Base-by-base conservation (phyloP, 1,139 yeast species). In the Ogataea hybrid region DNA sequence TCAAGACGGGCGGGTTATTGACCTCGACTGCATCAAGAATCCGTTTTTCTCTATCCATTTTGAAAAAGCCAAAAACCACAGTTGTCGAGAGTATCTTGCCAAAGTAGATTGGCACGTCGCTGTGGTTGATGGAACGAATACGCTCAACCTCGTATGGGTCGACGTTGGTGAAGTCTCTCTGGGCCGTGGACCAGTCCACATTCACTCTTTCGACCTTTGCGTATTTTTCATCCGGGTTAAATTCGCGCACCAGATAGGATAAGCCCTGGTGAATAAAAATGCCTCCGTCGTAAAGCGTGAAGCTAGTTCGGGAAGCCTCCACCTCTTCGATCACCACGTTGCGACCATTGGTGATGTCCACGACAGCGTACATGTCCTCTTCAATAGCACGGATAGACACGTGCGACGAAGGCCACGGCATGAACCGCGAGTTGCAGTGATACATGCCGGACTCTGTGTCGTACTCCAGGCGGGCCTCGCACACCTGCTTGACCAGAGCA, bases 201-300 rank as follows among this genome's bases (percentile, higher is more conserved):
- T 84, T 81, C 0, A 90, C 96, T 43, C 96, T 66, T 52, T 79
- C 82, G 2, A 90, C 96, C 48, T 82, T 83, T 0, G 97, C 97
- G 62, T 67, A 86, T 43, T 72, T 73, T 11, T 78, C 83, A 25
- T 85, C 86, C 0, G 84, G 70, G 52, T 89, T 84, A 56, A 92
- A 84, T 52, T 89, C 95, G 43, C 84, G 77, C 0, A 94, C 90
- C 28, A 94, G 61, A 57, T 89, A 90, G 0, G 97, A 88, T 46
- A 78, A 73, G 3, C 99, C 99, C 62, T 92, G 97, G 58, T 92
- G 97, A 37, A 92, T 75, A 53, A 86, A 89, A 1, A 92, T 89
- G 0, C 95, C 98, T 1, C 98, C 99, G 61, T 92, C 97, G 60
- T 94, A 94, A 1, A 92, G 61, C 0, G 97, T 88, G 59, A 92